Conservation (phyloP, 2,329 filamentous ascomycete species). For the Capronia americana region DNA sequence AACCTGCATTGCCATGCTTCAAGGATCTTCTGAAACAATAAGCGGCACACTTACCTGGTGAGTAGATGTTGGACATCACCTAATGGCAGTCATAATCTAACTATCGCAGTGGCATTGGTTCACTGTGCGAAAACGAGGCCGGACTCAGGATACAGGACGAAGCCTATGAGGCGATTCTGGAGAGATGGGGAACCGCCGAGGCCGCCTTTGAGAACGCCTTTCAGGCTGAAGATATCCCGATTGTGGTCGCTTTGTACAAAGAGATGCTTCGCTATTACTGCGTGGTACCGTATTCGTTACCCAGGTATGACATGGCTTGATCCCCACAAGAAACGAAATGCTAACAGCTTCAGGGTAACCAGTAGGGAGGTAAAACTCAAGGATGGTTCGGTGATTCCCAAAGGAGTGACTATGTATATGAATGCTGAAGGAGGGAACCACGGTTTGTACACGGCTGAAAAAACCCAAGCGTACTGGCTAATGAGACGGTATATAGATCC, state of each 20-base stretch:
- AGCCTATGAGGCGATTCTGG: constrained; percentile 9
- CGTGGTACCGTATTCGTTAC: background rate
- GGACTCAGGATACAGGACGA: constrained; percentile 11
- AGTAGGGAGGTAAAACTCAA: too few species aligned
- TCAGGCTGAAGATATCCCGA: constrained; percentile 11
- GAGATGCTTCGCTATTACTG: constrained; percentile 17
- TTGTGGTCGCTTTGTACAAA: constrained; percentile 19
- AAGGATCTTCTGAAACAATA: constrained; percentile 21
- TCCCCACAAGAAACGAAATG: too few species aligned
- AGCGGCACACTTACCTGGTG: too few species aligned
- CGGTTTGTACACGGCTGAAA: background rate
- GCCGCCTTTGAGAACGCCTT: constrained; percentile 13
- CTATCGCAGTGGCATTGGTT: too few species aligned
- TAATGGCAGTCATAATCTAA: too few species aligned
- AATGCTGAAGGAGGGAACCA: constrained; percentile 5
- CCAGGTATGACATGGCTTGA: background rate
- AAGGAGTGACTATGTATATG: background rate
- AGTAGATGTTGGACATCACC: too few species aligned
- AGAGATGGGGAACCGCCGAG: constrained; percentile 3
- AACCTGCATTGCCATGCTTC: constrained; percentile 15
- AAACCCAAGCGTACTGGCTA: too few species aligned
- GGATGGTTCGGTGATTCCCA: background rate
- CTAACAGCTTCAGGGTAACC: too few species aligned
- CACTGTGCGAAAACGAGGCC: background rate
- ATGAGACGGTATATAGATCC: background rate